Base-by-base conservation (phyloP, 2,329 filamentous ascomycete species). In the Cordyceps javanica region DNA sequence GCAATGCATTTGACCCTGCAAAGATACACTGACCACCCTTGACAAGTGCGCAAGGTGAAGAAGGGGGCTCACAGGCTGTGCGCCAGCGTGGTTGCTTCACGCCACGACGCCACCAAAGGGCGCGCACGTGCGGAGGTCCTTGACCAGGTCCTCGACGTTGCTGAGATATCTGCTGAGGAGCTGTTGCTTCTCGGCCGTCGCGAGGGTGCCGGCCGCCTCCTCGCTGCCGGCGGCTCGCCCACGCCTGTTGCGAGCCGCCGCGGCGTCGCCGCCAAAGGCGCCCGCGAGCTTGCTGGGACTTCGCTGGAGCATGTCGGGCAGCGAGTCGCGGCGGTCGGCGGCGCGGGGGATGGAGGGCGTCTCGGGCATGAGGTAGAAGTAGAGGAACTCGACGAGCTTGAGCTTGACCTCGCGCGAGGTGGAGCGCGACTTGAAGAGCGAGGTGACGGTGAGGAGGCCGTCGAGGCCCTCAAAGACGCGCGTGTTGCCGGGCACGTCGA, bases 331-430 rank as follows among this genome's bases (percentile, higher is more conserved):
- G 52, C 71, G 70, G 21, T 72, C 75, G 60, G 79, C 76, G 44
- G 30, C 42, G 61, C 74, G 73, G 5, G 82, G 80, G 61, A 81
- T 80, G 21, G 80, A 76, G 45, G 81, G 86, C 0, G 83, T 84
- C 74, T 99, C 94, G 52, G 93, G 92, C 88, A 97, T 96, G 65
- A 99, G 86, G 73, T 97, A 99, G 73, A 97, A 97, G 78, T 97
- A 97, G 53, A 99, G 77, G 69, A 97, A 97, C 72, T 97, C 94
- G 64, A 97, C 87, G n/a, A 96, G 84, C 72, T 96, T 94, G 68
- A 96, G 83, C 76, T 96, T 97, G 63, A 97, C 92, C 66, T 93
- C 90, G 61, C 91, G 86, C 25, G 86, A 86, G 3, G 93, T 97
- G 63, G 86, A 85, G 60, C 91, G 86, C 62, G 88, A 89, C 73